phyloP scores from a whole-genome alignment of 139 green algal species.

The Chlorella sorokiniana region DNA sequence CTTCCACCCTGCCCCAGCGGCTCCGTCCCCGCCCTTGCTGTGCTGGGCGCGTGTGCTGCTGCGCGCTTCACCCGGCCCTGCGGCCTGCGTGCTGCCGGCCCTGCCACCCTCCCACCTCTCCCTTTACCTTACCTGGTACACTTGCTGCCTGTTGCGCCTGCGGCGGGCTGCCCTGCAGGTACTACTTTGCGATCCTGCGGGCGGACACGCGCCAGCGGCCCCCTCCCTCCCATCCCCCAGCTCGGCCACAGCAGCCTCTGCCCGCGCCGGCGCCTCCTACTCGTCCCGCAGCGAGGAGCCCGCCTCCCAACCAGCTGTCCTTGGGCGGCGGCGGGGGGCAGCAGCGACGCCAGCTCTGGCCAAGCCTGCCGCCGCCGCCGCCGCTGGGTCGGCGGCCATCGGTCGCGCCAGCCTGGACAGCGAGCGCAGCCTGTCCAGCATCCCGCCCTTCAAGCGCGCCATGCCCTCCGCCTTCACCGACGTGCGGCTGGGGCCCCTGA shows the following conservation, averaged over 20 bases:
- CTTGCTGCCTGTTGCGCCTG: too few relatives aligned
- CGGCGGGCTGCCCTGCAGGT: too few relatives aligned
- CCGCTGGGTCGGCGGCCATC: neutral
- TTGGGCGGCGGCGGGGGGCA: too few relatives aligned
- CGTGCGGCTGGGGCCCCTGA: slow-evolving; percentile 69
- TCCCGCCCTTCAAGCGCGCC: slow-evolving; percentile 23
- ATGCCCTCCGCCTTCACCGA: slow-evolving; percentile 51
- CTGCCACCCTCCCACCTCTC: too few relatives aligned
- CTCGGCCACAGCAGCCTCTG: neutral
- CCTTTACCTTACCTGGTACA: too few relatives aligned
- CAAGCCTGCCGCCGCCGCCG: neutral
- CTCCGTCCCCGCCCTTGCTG: too few relatives aligned
- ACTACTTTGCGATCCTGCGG: slow-evolving; percentile 35
- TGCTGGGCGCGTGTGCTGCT: too few relatives aligned
- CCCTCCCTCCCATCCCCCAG: neutral
- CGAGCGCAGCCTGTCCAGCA: neutral
- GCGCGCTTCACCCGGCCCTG: too few relatives aligned
- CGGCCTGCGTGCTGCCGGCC: too few relatives aligned
- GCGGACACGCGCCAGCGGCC: neutral
- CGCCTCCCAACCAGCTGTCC: neutral
- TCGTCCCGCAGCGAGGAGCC: neutral
- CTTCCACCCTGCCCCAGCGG: too few relatives aligned
- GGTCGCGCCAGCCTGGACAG: slow-evolving; percentile 21
- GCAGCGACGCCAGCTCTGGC: too few relatives aligned
- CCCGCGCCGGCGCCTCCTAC: neutral